A percentile compares a stretch with the other conserved stretches of the same genome.
Conservation (phyloP, 352 stramenopile genomes). For the Phytopythium vexans region DNA sequence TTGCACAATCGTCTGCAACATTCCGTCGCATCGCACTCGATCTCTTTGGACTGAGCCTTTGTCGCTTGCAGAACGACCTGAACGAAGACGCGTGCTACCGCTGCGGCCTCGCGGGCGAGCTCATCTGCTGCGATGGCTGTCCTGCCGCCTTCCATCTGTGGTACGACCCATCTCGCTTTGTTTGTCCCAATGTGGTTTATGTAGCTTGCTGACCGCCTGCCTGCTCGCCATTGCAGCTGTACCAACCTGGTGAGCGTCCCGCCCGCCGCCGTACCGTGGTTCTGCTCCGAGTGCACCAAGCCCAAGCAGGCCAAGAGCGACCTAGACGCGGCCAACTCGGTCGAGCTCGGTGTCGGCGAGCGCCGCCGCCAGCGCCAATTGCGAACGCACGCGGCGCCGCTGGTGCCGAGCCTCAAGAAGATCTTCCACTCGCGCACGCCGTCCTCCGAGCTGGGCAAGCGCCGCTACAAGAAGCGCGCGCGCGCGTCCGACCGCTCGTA, state of each 20-base stretch:
- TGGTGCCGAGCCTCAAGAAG: constrained; percentile 58
- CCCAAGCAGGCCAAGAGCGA: constrained; percentile 13
- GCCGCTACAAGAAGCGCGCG: constrained; percentile 52
- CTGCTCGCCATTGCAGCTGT: constrained; percentile 26
- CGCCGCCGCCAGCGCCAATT: constrained; percentile 33
- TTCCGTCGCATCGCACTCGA: constrained; percentile 5
- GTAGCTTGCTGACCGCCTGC: neutral
- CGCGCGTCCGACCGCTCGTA: constrained; percentile 47
- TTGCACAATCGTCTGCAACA: neutral
- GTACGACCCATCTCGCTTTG: constrained; percentile 14
- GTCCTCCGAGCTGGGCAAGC: constrained; percentile 29
- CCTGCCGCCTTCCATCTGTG: constrained; percentile 73
- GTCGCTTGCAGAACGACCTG: constrained; percentile 54
- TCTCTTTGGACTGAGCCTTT: too few relatives aligned
- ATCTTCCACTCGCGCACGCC: constrained; percentile 46
- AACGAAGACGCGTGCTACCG: constrained; percentile 81
- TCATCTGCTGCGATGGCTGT: constrained; percentile 83
- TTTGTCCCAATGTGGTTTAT: neutral
- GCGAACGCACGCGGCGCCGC: constrained; percentile 32
- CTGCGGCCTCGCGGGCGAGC: constrained; percentile 61
- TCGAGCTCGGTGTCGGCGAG: neutral
- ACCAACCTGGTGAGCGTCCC: constrained; percentile 65
- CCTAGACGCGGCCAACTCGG: constrained; percentile 6
- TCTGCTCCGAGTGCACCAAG: constrained; percentile 68
- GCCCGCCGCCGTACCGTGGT: constrained; percentile 53